Percentiles rank a stretch among this genome's conserved stretches.
Conservation (phyloP, 1,284 basidiomycete genomes). For the Austroboletus niveus region DNA sequence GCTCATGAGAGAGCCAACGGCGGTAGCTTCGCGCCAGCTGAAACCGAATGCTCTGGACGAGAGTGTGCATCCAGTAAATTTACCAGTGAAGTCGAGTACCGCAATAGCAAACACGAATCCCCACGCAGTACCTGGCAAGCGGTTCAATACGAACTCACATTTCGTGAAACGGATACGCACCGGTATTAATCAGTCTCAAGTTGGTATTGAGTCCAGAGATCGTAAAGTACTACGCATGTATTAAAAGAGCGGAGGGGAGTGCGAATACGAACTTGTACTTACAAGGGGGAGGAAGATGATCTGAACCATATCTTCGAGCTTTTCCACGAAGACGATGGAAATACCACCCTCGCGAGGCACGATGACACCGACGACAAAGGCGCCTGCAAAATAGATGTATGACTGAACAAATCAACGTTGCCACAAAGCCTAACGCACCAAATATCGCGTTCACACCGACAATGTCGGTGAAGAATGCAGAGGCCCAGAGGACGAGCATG, state of each 20-base stretch:
- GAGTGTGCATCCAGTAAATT: conserved; percentile 74
- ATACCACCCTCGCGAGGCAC: conserved; percentile 89
- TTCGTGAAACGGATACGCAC: conserved; percentile 29
- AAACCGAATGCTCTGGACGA: conserved; percentile 75
- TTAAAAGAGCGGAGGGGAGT: conserved; percentile 1
- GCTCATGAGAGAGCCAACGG: conserved; percentile 91
- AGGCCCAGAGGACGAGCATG: conserved; percentile 77
- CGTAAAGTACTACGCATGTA: conserved; percentile 69
- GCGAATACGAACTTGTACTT: conserved; percentile 20
- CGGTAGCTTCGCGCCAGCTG: conserved; percentile 74
- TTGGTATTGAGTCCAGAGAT: conserved; percentile 88
- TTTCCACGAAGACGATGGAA: conserved; percentile 75
- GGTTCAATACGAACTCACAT: conserved; percentile 39
- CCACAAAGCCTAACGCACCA: conserved; percentile 40
- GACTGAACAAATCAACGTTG: conserved; percentile 27
- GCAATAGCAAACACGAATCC: conserved; percentile 85
- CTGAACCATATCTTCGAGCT: conserved; percentile 80
- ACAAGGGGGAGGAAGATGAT: conserved; percentile 88
- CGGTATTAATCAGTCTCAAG: conserved; percentile 78
- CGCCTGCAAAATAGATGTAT: conserved; percentile 49
- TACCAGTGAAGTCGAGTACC: conserved; percentile 78
- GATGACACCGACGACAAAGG: conserved; percentile 88
- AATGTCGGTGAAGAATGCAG: conserved; percentile 91
- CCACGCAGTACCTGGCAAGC: conserved; percentile 79
- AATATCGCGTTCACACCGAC: conserved; percentile 94